Evolutionary conservation across 83 land plant species (phyloP).

Genomic region (Picea abies): DNA sequence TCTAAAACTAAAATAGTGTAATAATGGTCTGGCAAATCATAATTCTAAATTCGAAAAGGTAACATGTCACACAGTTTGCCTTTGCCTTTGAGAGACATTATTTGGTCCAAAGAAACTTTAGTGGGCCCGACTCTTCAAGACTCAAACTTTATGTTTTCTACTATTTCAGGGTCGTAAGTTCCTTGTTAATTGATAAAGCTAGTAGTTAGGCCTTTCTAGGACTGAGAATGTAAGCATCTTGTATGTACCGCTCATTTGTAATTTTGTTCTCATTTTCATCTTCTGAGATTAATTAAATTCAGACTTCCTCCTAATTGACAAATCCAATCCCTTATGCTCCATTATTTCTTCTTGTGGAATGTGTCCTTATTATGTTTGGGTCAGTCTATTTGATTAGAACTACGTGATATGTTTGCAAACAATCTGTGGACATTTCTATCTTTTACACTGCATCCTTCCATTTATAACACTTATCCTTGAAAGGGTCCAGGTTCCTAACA

Average conservation of each 20-base stretch:
- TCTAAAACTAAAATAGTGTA: background rate
- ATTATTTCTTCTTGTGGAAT: background rate
- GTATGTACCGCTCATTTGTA: background rate
- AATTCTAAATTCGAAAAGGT: background rate
- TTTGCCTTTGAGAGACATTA: background rate
- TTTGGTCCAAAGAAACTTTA: background rate
- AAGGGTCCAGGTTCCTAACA: background rate
- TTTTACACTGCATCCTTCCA: background rate
- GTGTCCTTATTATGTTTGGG: too few relatives aligned
- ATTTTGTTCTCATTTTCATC: background rate
- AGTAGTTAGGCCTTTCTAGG: background rate
- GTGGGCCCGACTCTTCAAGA: background rate
- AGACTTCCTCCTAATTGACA: background rate
- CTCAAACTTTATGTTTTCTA: background rate
- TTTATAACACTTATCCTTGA: background rate
- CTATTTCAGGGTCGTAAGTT: background rate
- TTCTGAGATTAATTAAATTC: background rate
- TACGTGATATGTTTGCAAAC: background rate
- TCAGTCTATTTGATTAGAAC: background rate
- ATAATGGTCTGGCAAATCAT: background rate
- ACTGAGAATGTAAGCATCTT: conserved; percentile 2
- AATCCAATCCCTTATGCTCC: background rate
- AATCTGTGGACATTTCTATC: background rate
- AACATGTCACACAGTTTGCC: background rate
- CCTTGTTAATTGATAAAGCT: background rate